Conservation (phyloP, 1,139 yeast species). For the Candida tetrigidarum region DNA sequence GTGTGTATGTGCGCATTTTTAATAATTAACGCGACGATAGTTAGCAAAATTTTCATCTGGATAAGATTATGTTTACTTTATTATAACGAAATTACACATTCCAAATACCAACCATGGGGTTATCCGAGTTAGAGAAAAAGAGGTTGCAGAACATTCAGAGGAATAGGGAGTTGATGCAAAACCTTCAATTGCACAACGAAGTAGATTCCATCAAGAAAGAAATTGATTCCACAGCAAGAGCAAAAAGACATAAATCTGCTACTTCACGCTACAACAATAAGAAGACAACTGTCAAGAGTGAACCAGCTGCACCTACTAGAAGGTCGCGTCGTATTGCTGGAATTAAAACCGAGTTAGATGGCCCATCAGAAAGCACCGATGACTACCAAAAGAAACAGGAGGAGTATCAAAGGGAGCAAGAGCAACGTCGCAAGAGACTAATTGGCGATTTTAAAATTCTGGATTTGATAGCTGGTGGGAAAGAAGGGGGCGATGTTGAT, state of each 20-base stretch:
- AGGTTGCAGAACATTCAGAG: constrained; percentile 58
- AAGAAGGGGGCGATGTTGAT: constrained; percentile 17
- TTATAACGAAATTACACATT: no score
- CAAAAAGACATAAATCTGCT: constrained; percentile 18
- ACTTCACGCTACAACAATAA: constrained; percentile 21
- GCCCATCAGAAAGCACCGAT: constrained; percentile 38
- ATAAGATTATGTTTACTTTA: no score
- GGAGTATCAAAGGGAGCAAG: constrained; percentile 40
- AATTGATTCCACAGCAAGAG: constrained; percentile 19
- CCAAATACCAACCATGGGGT: constrained; percentile 25
- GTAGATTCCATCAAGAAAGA: constrained; percentile 39
- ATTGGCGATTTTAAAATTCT: constrained; percentile 65
- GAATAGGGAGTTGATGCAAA: constrained; percentile 42
- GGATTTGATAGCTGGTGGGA: constrained; percentile 48
- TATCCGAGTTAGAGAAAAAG: constrained; percentile 71
- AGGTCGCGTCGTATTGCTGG: constrained; percentile 73
- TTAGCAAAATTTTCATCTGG: no score
- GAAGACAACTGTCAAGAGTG: constrained; percentile 13
- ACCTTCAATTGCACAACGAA: constrained; percentile 43
- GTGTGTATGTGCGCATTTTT: no score
- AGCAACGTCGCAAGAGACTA: constrained; percentile 53
- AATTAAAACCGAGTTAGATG: constrained; percentile 50
- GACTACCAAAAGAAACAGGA: constrained; percentile 37
- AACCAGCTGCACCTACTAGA: constrained; percentile 53
- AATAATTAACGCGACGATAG: no score